These are phyloP conservation scores for Ustilago hordei DNA, from an alignment of 1,284 basidiomycete species.

Conservation along the genomic window DNA sequence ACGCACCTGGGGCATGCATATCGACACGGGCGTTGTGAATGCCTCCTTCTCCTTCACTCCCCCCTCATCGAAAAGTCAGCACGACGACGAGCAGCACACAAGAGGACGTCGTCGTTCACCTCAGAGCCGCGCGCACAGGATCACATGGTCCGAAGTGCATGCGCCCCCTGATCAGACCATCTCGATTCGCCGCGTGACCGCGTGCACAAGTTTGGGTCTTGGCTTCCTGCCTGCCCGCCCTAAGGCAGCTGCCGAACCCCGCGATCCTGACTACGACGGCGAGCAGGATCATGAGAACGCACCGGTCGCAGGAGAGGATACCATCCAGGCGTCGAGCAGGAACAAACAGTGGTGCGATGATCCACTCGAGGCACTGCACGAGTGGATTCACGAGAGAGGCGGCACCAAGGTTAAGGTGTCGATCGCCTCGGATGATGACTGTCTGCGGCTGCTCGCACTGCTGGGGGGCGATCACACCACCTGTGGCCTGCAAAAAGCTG, in stretches of 20 bases:
- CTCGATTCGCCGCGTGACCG: slow-evolving; percentile 46
- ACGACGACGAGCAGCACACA: slow-evolving; percentile 13
- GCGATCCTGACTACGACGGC: slow-evolving; percentile 34
- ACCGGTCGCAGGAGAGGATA: neutral
- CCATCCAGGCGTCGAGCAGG: neutral
- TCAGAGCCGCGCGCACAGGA: slow-evolving; percentile 15
- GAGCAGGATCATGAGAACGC: slow-evolving; percentile 10
- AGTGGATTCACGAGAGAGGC: slow-evolving; percentile 36
- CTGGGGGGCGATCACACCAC: slow-evolving; percentile 8
- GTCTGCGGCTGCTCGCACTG: slow-evolving; percentile 32
- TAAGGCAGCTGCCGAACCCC: slow-evolving; percentile 46
- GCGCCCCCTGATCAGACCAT: slow-evolving; percentile 48
- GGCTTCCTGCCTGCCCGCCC: slow-evolving; percentile 39
- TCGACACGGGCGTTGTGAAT: slow-evolving; percentile 30
- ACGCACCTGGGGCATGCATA: slow-evolving; percentile 13
- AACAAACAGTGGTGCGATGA: slow-evolving; percentile 33
- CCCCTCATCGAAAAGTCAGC: neutral
- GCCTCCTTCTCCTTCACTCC: slow-evolving; percentile 19
- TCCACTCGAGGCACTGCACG: slow-evolving; percentile 41
- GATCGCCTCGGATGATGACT: slow-evolving; percentile 52
- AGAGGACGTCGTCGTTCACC: slow-evolving; percentile 21
- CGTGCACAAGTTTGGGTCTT: slow-evolving; percentile 33
- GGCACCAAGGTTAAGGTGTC: slow-evolving; percentile 27
- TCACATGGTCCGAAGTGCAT: slow-evolving; percentile 33
- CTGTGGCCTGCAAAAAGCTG: slow-evolving; percentile 17